Conservation (phyloP, 495 filamentous ascomycete species). For the Polyplosphaeria fusca region DNA sequence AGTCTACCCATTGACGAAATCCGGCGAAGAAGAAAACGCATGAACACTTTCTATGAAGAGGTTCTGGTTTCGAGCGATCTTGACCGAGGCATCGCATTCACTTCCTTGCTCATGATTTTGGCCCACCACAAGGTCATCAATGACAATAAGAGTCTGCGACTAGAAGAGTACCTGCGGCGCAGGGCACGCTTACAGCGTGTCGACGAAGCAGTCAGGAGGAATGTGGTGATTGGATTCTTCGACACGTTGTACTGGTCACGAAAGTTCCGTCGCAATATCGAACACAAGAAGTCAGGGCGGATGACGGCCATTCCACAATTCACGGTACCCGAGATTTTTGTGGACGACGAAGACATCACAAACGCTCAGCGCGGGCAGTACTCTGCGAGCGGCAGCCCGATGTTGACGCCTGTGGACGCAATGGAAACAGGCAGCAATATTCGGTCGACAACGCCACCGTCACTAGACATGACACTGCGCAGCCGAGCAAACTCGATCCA, state of each 20-base stretch:
- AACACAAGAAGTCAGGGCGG: slow-evolving; percentile 64
- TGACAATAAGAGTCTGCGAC: slow-evolving; percentile 87
- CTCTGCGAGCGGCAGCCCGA: slow-evolving; percentile 24
- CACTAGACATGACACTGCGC: slow-evolving; percentile 29
- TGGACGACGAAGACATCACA: slow-evolving; percentile 62
- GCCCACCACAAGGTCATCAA: slow-evolving; percentile 99
- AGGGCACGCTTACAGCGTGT: slow-evolving; percentile 88
- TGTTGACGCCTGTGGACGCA: slow-evolving; percentile 32
- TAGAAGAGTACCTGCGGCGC: slow-evolving; percentile 93
- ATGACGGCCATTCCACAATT: slow-evolving; percentile 77
- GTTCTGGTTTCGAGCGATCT: slow-evolving; percentile 89
- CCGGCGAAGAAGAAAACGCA: slow-evolving; percentile 65
- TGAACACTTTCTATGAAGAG: slow-evolving; percentile 95
- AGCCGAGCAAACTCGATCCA: slow-evolving; percentile 42
- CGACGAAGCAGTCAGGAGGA: slow-evolving; percentile 89
- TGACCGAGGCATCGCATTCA: slow-evolving; percentile 86
- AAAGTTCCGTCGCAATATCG: slow-evolving; percentile 68
- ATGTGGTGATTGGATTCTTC: slow-evolving; percentile 91
- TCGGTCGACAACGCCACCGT: slow-evolving; percentile 22
- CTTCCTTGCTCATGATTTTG: slow-evolving; percentile 90
- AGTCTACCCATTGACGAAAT: slow-evolving; percentile 74
- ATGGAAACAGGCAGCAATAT: slow-evolving; percentile 26
- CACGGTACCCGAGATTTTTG: slow-evolving; percentile 83
- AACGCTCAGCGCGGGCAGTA: slow-evolving; percentile 40
- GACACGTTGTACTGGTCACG: slow-evolving; percentile 90